Evolutionary conservation across 768 basidiomycete species (phyloP).

Genomic region (Neoboletus brunneissimus): DNA sequence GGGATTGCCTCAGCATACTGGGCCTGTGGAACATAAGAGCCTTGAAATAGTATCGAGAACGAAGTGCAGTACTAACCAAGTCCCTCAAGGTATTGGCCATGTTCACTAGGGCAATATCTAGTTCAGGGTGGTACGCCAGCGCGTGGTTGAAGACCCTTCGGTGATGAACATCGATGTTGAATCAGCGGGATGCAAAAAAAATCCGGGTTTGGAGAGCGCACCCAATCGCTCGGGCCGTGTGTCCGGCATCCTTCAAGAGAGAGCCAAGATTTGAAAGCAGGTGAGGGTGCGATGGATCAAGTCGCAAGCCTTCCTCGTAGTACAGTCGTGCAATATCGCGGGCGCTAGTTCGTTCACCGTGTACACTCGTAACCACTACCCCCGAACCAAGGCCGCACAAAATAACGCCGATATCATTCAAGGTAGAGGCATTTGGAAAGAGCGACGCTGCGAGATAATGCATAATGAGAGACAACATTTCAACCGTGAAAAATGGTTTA

Average conservation of each 20-base stretch:
- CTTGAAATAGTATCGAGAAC: neutral
- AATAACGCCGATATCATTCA: slow-evolving; percentile 52
- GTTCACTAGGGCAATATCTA: slow-evolving; percentile 51
- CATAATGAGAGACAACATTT: slow-evolving; percentile 41
- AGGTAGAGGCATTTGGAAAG: slow-evolving; percentile 43
- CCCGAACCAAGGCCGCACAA: slow-evolving; percentile 35
- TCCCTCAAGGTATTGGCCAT: slow-evolving; percentile 52
- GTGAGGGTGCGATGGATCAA: slow-evolving; percentile 47
- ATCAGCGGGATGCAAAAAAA: slow-evolving; percentile 2
- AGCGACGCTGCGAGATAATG: slow-evolving; percentile 49
- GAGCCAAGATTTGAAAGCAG: slow-evolving; percentile 51
- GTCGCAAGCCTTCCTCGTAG: slow-evolving; percentile 43
- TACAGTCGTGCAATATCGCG: slow-evolving; percentile 41
- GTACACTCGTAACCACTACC: slow-evolving; percentile 19
- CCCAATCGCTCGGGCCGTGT: slow-evolving; percentile 41
- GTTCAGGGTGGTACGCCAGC: slow-evolving; percentile 40
- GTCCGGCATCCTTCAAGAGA: slow-evolving; percentile 48
- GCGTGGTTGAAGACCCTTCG: slow-evolving; percentile 41
- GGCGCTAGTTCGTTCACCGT: slow-evolving; percentile 24
- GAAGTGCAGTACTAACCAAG: slow-evolving; percentile 28
- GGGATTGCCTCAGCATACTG: slow-evolving; percentile 42
- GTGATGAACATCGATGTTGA: neutral
- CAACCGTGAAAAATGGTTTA: slow-evolving; percentile 32
- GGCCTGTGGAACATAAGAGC: slow-evolving; percentile 27
- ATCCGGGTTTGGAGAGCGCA: slow-evolving; percentile 18